Conservation (phyloP, 768 basidiomycete species). For the Mycena galericulata region DNA sequence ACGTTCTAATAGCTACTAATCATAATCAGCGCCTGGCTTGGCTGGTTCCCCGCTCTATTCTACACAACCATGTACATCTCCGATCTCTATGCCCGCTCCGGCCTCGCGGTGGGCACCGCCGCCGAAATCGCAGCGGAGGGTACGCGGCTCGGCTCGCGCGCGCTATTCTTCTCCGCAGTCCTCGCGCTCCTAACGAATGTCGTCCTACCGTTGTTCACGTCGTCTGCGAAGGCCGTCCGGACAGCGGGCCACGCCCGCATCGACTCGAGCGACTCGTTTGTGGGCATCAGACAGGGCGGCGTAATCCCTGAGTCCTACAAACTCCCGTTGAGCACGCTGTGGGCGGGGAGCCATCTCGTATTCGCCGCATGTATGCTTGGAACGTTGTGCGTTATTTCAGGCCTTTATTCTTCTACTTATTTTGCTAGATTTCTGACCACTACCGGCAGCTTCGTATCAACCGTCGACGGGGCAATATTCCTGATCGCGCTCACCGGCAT, state of each 20-base stretch:
- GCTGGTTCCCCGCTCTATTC: slow-evolving; percentile 94
- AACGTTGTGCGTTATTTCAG: slow-evolving; percentile 77
- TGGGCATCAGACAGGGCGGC: slow-evolving; percentile 15
- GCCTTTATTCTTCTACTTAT: not conserved
- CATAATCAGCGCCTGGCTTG: slow-evolving; percentile 80
- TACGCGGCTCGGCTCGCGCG: slow-evolving; percentile 86
- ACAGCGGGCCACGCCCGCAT: slow-evolving; percentile 16
- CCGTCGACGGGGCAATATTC: slow-evolving; percentile 75
- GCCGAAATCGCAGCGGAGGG: slow-evolving; percentile 61
- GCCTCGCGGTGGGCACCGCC: slow-evolving; percentile 42
- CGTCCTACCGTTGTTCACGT: slow-evolving; percentile 74
- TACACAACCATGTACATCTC: slow-evolving; percentile 91
- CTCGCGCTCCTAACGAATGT: slow-evolving; percentile 77
- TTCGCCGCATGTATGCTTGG: slow-evolving; percentile 84
- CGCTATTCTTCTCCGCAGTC: slow-evolving; percentile 82
- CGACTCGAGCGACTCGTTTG: not conserved
- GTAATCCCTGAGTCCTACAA: slow-evolving; percentile 55
- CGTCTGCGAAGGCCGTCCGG: slow-evolving; percentile 41
- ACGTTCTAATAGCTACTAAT: slow-evolving; percentile 2
- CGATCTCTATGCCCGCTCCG: slow-evolving; percentile 77
- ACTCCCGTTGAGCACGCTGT: slow-evolving; percentile 75
- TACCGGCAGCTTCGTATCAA: slow-evolving; percentile 71
- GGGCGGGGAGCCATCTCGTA: slow-evolving; percentile 82
- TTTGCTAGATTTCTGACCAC: not conserved
- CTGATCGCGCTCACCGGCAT: slow-evolving; percentile 87